Conservation (phyloP, 164 flowering plant species). For the Echeveria elegans region DNA sequence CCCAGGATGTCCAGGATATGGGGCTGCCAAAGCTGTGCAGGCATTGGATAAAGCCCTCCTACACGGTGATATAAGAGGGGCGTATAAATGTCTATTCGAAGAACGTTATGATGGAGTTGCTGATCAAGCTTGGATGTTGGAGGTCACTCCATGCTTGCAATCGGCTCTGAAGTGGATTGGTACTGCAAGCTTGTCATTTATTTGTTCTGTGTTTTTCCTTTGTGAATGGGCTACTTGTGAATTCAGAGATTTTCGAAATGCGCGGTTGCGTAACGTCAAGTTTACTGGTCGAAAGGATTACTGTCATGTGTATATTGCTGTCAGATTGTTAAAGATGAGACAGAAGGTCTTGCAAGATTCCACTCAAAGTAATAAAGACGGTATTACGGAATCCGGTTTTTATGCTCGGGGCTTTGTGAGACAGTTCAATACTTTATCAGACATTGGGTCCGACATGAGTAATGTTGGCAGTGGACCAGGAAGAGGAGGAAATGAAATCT, state of each 20-base stretch:
- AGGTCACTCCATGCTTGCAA: slow-evolving; percentile 64
- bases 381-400: slow-evolving; percentile 10
- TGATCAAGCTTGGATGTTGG: slow-evolving; percentile 69
- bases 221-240: slow-evolving; percentile 99
- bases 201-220: slow-evolving; percentile 74
- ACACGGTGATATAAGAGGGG: slow-evolving; percentile 59
- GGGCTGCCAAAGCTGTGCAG: slow-evolving; percentile 72
- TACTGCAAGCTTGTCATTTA: slow-evolving; percentile 32
- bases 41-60: slow-evolving; percentile 69
- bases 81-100: slow-evolving; percentile 64
- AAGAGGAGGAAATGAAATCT: slow-evolving; percentile 16
- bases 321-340: slow-evolving; percentile 58
- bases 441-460: slow-evolving; percentile 17
- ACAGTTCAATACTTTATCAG: slow-evolving; percentile 21
- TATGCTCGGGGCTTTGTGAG: slow-evolving; percentile 19
- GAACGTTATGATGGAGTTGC: slow-evolving; percentile 45
- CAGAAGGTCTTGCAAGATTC: slow-evolving; percentile 30
- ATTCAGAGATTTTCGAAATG: slow-evolving; percentile 65
- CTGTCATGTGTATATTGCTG: slow-evolving; percentile 62
- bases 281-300: slow-evolving; percentile 73
- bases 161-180: slow-evolving; percentile 78
- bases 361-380: slow-evolving; percentile 18
- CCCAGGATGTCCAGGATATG: slow-evolving; percentile 50
- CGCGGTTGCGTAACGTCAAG: slow-evolving; percentile 40
- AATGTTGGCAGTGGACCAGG: slow-evolving; percentile 18